Percentiles rank a stretch among this genome's conserved stretches.
Evolutionary conservation across 352 stramenopile genomes (phyloP).

Genomic region (Lagenidium sp.): DNA sequence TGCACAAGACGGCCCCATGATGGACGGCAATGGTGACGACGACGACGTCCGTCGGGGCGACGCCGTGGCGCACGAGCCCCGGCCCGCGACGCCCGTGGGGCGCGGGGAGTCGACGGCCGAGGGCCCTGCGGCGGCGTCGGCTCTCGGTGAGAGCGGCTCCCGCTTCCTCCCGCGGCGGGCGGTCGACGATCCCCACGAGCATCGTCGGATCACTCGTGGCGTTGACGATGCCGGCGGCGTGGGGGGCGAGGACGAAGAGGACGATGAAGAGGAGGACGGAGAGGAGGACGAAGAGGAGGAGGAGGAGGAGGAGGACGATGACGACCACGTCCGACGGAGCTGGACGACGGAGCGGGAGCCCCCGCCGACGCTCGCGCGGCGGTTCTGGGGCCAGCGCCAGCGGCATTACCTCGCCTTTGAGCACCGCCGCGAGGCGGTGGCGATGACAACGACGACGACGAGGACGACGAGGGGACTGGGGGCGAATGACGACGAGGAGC

Average conservation of each 20-base stretch:
- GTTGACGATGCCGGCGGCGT: not conserved
- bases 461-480: no score
- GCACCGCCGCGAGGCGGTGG: no score
- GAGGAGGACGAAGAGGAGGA: constrained; percentile 4
- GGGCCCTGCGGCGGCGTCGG: no score
- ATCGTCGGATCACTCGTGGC: not conserved
- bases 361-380: no score
- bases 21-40: not conserved
- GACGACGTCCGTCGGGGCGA: not conserved
- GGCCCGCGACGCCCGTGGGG: not conserved
- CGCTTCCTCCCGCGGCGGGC: no score
- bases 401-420: no score
- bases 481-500: no score
- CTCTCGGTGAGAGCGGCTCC: no score
- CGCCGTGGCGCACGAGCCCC: not conserved
- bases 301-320: not conserved
- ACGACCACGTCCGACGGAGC: not conserved
- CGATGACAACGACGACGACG: no score
- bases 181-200: not conserved
- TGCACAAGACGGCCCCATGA: no score
- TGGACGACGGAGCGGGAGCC: no score
- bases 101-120: not conserved
- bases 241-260: constrained; percentile 1
- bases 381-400: no score
- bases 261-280: constrained; percentile 17